Conservation (phyloP, 148 eudicot species). For the Persicaria tinctoria region DNA sequence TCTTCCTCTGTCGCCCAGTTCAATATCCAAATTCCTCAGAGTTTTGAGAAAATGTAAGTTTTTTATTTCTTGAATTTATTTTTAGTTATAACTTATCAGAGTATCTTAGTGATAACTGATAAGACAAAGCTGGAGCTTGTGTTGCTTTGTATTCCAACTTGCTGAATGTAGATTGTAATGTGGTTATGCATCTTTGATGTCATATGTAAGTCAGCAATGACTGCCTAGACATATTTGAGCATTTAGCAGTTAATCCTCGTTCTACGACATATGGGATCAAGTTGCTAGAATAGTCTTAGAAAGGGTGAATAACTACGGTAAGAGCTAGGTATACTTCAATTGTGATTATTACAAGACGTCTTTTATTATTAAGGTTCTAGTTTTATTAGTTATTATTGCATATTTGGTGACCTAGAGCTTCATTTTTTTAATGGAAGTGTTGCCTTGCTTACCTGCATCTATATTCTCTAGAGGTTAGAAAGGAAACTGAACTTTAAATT, state of each 20-base stretch:
- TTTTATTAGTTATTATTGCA: no score
- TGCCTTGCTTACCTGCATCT: background rate
- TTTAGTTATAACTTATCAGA: no score
- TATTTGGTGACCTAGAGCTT: no score
- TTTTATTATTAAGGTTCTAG: no score
- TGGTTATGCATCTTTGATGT: background rate
- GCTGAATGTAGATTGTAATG: background rate
- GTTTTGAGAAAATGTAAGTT: constrained; percentile 73
- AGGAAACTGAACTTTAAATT: background rate
- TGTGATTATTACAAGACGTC: background rate
- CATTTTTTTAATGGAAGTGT: no score
- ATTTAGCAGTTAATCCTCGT: background rate
- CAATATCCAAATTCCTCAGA: constrained; percentile 57
- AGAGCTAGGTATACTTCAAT: background rate
- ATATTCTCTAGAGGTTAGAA: background rate
- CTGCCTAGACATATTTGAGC: no score
- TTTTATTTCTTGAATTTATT: background rate
- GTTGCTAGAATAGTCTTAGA: background rate
- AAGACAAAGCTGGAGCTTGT: no score
- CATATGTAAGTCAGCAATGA: background rate
- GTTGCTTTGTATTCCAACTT: no score
- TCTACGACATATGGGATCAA: background rate
- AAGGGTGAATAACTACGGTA: background rate
- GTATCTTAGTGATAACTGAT: no score
- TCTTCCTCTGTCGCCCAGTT: constrained; percentile 24